Base-by-base conservation (phyloP, 2,329 filamentous ascomycete species). In the Diplodia intermedia region DNA sequence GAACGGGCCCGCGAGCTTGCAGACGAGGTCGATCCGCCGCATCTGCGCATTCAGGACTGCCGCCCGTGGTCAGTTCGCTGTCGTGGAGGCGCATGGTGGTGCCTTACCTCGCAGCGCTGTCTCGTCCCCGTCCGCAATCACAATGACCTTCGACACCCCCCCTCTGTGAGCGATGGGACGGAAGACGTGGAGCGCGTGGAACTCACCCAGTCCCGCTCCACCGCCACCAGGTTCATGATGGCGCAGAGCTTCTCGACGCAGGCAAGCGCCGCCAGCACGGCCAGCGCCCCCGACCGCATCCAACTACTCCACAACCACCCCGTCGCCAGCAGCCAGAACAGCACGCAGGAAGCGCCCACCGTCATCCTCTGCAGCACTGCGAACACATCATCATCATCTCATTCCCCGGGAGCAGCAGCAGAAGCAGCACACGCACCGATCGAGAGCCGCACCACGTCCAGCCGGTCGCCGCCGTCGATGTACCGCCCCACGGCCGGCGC, bases 211-310 rank as follows among this genome's bases (percentile, higher is more conserved):
- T 93, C 91, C 72, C 88, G 82, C 75, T 93, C 91, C 0, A 93
- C 84, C 0, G 90, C 82, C 0, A 93, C 86, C 0, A 86, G 82
- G 74, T 92, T 93, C 75, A 88, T 83, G 6, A 89, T 83, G 1
- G 88, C 83, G 15, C 82, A 83, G 9, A 92, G 77, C 75, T 93
- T 93, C 77, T 93, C 91, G 1, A 89, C 73, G 67, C 90, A 91
- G 0, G 89, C 89, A 54, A 92, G 78, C 0, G 86, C 20, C 0
- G 85, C 82, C 49, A 26, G 12, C 3, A 26, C 36, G n/a, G 15
- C 57, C 11, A 62, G 8, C 0, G 53, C 6, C 3, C 15, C 31
- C 2, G 15, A 40, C 12, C 47, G 29, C 54, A 36, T 6, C 20
- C 20, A n/a, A 26, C n/a, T 14, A 2, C 31, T 8, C 43, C 54